phyloP scores from a whole-genome alignment of 2,329 filamentous ascomycete species.

The Dothideomycetes sp. region DNA sequence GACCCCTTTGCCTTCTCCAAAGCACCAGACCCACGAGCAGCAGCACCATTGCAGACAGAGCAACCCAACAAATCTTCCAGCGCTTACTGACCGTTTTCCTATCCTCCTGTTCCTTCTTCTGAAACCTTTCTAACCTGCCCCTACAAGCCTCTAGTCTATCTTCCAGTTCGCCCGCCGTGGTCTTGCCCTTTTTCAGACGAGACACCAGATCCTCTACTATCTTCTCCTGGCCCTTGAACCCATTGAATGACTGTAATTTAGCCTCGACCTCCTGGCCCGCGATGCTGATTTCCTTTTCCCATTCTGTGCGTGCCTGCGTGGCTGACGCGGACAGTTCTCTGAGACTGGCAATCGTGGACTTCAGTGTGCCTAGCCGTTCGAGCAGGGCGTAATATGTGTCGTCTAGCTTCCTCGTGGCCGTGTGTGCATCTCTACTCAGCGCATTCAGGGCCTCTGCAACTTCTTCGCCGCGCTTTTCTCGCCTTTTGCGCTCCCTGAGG shows the following conservation, averaged over 20 bases:
- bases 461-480: constrained; percentile 28
- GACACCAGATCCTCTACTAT: constrained; percentile 51
- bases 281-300: constrained; percentile 53
- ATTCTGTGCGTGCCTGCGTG: constrained; percentile 45
- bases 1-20: constrained; percentile 3
- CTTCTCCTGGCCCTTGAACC: constrained; percentile 54
- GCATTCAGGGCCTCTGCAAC: constrained; percentile 28
- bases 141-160: constrained; percentile 54
- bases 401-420: constrained; percentile 56
- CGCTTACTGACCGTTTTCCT: constrained; percentile 37
- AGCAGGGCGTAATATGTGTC: constrained; percentile 64
- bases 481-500: constrained; percentile 24
- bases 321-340: constrained; percentile 56
- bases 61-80: constrained; percentile 3
- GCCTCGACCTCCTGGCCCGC: constrained; percentile 64
- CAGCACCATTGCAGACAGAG: constrained; percentile 1
- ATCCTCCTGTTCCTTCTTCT: constrained; percentile 57
- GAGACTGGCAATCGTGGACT: constrained; percentile 52
- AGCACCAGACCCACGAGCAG: constrained; percentile 4
- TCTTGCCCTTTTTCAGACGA: constrained; percentile 49
- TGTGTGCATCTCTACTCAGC: constrained; percentile 49
- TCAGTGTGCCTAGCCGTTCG: constrained; percentile 54
- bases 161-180: constrained; percentile 49
- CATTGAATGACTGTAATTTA: constrained; percentile 37
- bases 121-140: constrained; percentile 55